phyloP scores from a whole-genome alignment of 441 rosid species.

The Jatropha multifida region DNA sequence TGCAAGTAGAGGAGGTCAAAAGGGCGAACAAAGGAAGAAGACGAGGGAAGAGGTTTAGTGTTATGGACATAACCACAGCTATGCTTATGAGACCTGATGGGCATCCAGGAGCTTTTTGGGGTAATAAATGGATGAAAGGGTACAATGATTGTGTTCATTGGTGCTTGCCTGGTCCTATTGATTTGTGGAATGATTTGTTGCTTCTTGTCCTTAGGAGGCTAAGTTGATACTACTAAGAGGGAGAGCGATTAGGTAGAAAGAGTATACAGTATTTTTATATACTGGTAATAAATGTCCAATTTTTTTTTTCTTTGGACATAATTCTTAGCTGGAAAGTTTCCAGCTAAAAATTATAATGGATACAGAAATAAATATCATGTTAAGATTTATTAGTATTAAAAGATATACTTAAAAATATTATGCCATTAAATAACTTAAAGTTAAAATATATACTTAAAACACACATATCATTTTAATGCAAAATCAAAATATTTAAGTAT shows the following conservation, averaged over 20 bases:
- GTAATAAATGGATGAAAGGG: constrained; percentile 71
- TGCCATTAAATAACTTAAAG: too few species aligned
- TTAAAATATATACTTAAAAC: too few species aligned
- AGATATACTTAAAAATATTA: too few species aligned
- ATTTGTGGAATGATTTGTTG: constrained; percentile 73
- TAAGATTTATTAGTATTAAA: not conserved
- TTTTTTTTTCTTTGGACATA: not conserved
- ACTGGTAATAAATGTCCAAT: constrained; percentile 4
- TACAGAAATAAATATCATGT: not conserved
- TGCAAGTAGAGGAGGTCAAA: constrained; percentile 52
- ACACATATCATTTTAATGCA: too few species aligned
- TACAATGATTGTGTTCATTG: constrained; percentile 80
- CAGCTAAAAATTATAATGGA: not conserved
- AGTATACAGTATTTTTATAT: not conserved
- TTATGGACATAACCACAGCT: constrained; percentile 60
- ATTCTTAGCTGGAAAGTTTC: not conserved
- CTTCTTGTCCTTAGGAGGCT: constrained; percentile 42
- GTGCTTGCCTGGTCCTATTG: constrained; percentile 92
- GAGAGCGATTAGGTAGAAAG: not conserved
- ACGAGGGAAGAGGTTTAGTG: constrained; percentile 40
- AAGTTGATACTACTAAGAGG: not conserved
- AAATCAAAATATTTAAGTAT: too few species aligned
- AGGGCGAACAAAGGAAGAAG: constrained; percentile 21
- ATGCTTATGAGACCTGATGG: constrained; percentile 87
- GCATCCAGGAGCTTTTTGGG: constrained; percentile 71